Evolutionary conservation across 1,139 yeast genomes (phyloP).

Genomic region (Blastobotrys illinoisensis): DNA sequence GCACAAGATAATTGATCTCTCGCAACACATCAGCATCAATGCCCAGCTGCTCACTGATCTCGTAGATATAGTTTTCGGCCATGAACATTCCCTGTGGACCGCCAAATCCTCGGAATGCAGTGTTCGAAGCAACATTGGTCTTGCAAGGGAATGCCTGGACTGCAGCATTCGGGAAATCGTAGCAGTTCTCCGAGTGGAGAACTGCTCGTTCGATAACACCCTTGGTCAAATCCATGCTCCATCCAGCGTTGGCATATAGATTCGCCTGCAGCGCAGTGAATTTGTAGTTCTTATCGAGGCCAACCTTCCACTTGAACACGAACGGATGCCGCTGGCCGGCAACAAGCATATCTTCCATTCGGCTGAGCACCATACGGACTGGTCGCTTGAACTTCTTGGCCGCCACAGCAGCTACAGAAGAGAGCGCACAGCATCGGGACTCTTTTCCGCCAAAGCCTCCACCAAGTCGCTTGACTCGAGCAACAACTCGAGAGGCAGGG

Average conservation of each 20-base stretch:
- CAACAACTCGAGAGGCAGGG: constrained; percentile 38
- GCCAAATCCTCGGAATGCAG: constrained; percentile 46
- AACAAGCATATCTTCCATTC: constrained; percentile 41
- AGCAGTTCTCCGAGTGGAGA: constrained; percentile 40
- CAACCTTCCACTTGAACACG: constrained; percentile 39
- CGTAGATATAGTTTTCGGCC: constrained; percentile 37
- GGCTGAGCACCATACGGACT: constrained; percentile 37
- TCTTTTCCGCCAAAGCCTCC: constrained; percentile 66
- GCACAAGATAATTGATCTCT: constrained; percentile 34
- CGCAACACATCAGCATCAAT: constrained; percentile 38
- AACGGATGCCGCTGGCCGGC: constrained; percentile 46
- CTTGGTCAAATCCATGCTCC: constrained; percentile 42
- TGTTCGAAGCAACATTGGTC: constrained; percentile 43
- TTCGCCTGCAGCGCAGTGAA: constrained; percentile 37
- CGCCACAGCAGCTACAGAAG: constrained; percentile 51
- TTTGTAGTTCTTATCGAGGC: constrained; percentile 37
- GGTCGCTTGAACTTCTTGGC: constrained; percentile 43
- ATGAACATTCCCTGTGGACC: constrained; percentile 46
- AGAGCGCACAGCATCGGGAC: constrained; percentile 38
- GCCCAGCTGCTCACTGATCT: constrained; percentile 36
- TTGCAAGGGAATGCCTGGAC: constrained; percentile 38
- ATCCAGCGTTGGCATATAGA: constrained; percentile 42
- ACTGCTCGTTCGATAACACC: constrained; percentile 45
- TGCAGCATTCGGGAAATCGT: constrained; percentile 38
- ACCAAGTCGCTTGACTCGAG: constrained; percentile 46